Evolutionary conservation across 495 filamentous ascomycete genomes (phyloP).

Genomic region (Amorphotheca resinae): DNA sequence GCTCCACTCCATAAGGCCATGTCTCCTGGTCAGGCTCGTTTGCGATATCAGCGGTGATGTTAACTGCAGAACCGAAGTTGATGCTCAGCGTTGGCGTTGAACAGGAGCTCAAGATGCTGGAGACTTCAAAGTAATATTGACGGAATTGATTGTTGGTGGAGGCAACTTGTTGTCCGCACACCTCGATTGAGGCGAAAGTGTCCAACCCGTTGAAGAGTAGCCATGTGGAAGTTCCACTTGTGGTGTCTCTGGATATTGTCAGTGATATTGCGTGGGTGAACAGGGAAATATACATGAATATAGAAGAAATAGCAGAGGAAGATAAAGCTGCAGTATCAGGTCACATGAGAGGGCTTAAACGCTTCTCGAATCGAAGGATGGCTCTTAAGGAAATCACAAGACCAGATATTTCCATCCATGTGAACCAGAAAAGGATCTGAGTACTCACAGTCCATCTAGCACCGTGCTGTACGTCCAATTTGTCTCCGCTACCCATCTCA

Average conservation of each 20-base stretch:
- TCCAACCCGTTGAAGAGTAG: slow-evolving; percentile 63
- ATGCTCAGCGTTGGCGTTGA: slow-evolving; percentile 31
- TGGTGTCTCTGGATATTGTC: slow-evolving; percentile 1
- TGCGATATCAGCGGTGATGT: slow-evolving; percentile 44
- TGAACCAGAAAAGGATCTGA: neutral
- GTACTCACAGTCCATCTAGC: slow-evolving; percentile 34
- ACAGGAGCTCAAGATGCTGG: slow-evolving; percentile 36
- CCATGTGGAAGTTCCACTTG: slow-evolving; percentile 27
- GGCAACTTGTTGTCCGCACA: slow-evolving; percentile 49
- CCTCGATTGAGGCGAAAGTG: slow-evolving; percentile 48
- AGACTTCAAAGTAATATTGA: slow-evolving; percentile 57
- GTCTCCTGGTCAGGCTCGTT: slow-evolving; percentile 39
- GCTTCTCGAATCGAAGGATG: too few relatives aligned
- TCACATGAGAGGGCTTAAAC: too few relatives aligned
- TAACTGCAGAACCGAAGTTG: slow-evolving; percentile 42
- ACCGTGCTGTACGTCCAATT: slow-evolving; percentile 43
- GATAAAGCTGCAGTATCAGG: neutral
- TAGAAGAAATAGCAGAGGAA: too few relatives aligned
- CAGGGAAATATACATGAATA: neutral
- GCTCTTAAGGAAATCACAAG: too few relatives aligned
- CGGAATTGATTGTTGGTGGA: slow-evolving; percentile 61
- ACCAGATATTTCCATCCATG: too few relatives aligned
- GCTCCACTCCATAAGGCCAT: slow-evolving; percentile 37
- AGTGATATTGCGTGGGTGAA: slow-evolving; percentile 1
- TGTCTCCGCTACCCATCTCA: slow-evolving; percentile 56